A percentile compares a stretch with the other conserved stretches of the same genome.
Conservation (phyloP, 2,329 filamentous ascomycete genomes). For the Helotiales sp. region DNA sequence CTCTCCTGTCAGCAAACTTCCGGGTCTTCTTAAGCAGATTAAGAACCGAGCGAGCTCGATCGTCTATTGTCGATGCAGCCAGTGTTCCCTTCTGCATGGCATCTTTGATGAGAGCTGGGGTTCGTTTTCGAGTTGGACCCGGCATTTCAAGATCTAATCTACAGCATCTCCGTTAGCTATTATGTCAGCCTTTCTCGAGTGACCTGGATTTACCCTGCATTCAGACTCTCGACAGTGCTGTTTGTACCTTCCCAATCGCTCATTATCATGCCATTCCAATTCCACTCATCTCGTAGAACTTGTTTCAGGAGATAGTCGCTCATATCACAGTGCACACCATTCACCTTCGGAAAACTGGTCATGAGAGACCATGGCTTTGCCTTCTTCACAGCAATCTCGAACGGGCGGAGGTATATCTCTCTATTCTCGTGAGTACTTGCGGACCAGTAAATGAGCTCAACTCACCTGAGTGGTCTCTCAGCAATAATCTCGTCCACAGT, state of each 20-base stretch:
- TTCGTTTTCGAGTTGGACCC: constrained; percentile 28
- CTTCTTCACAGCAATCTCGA: constrained; percentile 34
- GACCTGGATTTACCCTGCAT: constrained; percentile 24
- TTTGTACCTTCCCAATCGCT: constrained; percentile 35
- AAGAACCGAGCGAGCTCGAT: background rate
- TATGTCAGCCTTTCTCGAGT: background rate
- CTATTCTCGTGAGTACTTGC: background rate
- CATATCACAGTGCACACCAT: constrained; percentile 23
- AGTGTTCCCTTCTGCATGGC: background rate
- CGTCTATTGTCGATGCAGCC: background rate
- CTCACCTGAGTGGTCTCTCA: constrained; percentile 29
- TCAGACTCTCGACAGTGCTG: constrained; percentile 30
- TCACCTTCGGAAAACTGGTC: constrained; percentile 35
- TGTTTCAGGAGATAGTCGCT: constrained; percentile 25
- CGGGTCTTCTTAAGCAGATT: background rate
- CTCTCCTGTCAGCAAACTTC: constrained; percentile 1
- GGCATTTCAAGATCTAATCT: constrained; percentile 41
- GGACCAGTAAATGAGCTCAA: background rate
- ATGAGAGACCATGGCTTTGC: constrained; percentile 34
- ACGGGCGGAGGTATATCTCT: constrained; percentile 34
- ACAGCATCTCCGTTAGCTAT: background rate
- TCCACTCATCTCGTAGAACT: constrained; percentile 34
- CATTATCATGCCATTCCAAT: constrained; percentile 34
- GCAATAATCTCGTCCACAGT: constrained; percentile 25
- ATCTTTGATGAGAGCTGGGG: background rate